Base-by-base conservation (phyloP, 148 eudicot genomes). In the Rheum nobile region DNA sequence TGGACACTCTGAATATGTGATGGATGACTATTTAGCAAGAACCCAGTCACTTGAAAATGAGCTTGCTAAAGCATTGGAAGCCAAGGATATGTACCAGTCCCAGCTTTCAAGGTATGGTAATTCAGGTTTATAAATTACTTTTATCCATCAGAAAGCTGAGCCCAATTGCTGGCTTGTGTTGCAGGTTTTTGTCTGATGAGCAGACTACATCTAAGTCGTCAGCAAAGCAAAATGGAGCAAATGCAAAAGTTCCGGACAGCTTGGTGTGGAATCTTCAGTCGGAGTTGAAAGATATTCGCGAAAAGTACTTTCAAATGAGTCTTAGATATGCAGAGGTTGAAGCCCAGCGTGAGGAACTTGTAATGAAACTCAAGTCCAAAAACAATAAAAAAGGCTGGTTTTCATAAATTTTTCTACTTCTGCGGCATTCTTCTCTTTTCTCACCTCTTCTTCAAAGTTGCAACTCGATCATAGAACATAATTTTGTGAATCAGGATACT, bases 281-380 rank as follows among this genome's bases (percentile, higher is more conserved):
- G 61, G 98, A 93, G 75, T 72, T 93, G 55, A 83, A 80, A 84
- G 98, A 93, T 70, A 82, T 93, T 34, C 93, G 88, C 39, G 97
- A 93, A 54, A 85, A 85, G 50, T 93, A 91, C 80, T 86, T 86
- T 44, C 77, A 91, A 68, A 88, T 93, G 92, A 93, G 98, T 74
- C 86, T 91, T 74, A 84, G 83, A 74, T 89, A 93, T 77, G 98
- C 98, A 48, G 98, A 93, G 81, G 98, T 89, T 41, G 98, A 91
- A 76, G 92, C 88, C 32, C 84, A 89, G 76, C 85, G 92, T n/a
- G 97, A 88, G 84, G 92, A 89, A 81, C 97, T 93, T 80, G 95
- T 93, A 54, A 84, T 91, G 90, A 89, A 91, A 84, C 91, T 93
- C 68, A 93, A 84, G 79, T 68, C 87, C 70, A 74, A 71, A 71